phyloP scores from a whole-genome alignment of 2,329 filamentous ascomycete species.

The Xylaria arbuscula region DNA sequence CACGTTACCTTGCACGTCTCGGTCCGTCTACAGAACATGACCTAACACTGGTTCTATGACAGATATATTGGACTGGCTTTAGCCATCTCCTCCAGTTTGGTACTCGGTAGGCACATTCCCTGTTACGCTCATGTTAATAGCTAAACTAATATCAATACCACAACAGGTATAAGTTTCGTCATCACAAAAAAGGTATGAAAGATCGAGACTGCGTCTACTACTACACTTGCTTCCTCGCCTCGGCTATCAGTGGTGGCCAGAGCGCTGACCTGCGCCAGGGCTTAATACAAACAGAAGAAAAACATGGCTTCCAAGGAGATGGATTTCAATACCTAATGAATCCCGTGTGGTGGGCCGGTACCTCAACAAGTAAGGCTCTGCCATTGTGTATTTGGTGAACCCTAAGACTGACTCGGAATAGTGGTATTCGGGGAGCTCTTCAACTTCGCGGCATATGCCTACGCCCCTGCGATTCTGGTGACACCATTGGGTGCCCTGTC shows the following conservation, averaged over 20 bases:
- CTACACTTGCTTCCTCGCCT: slow-evolving; percentile 9
- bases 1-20: background rate
- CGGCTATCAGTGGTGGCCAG: background rate
- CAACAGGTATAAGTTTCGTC: slow-evolving; percentile 89
- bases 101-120: slow-evolving; percentile 70
- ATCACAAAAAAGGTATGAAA: slow-evolving; percentile 93
- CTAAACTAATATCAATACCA: slow-evolving; percentile 32
- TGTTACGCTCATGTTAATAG: slow-evolving; percentile 10
- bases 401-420: slow-evolving; percentile 52
- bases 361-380: slow-evolving; percentile 77
- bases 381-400: slow-evolving; percentile 28
- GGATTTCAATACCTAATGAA: slow-evolving; percentile 94
- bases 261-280: slow-evolving; percentile 65
- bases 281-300: slow-evolving; percentile 87
- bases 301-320: slow-evolving; percentile 96
- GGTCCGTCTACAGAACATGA: background rate
- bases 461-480: slow-evolving; percentile 97
- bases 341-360: slow-evolving; percentile 97
- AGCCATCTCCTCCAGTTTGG: slow-evolving; percentile 79
- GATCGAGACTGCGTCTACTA: slow-evolving; percentile 18
- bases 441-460: slow-evolving; percentile 98
- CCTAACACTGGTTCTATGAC: slow-evolving; percentile 49
- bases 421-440: slow-evolving; percentile 94
- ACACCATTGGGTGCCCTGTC: slow-evolving; percentile 93
- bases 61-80: slow-evolving; percentile 82